Evolutionary conservation across 352 stramenopile genomes (phyloP).

Genomic region (Phytophthora macrochlamydospora): DNA sequence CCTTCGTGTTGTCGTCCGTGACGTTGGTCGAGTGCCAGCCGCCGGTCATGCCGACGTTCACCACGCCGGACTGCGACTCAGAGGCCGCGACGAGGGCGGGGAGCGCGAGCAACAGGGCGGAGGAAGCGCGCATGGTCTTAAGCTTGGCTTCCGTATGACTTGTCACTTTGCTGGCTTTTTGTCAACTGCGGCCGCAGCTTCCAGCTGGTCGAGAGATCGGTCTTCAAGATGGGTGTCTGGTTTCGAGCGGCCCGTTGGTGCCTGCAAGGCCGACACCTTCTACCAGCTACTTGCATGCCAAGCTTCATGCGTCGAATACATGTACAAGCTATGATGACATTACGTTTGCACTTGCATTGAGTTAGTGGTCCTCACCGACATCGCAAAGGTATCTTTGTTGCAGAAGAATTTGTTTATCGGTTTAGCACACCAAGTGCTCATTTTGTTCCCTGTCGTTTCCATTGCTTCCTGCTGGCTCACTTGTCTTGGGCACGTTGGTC

Average conservation of each 20-base stretch:
- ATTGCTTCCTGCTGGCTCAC: not conserved
- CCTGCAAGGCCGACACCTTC: too few species aligned
- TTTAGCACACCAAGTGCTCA: not conserved
- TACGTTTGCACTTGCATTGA: too few species aligned
- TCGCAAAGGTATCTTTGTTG: too few species aligned
- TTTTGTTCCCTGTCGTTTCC: not conserved
- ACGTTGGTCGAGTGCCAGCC: constrained; percentile 30
- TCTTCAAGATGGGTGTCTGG: too few species aligned
- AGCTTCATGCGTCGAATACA: too few species aligned
- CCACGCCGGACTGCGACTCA: constrained; percentile 3
- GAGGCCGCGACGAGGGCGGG: constrained; percentile 19
- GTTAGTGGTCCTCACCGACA: too few species aligned
- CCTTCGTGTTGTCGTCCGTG: constrained; percentile 26
- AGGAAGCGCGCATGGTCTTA: constrained; percentile 10
- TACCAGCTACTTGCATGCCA: too few species aligned
- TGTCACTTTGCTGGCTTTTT: constrained; percentile 26
- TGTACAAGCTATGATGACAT: too few species aligned
- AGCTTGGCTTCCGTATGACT: constrained; percentile 2
- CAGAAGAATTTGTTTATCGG: not conserved
- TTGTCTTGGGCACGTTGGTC: not conserved
- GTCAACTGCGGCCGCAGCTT: constrained; percentile 8
- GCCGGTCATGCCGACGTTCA: constrained; percentile 29
- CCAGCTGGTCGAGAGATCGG: not conserved
- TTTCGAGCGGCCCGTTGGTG: too few species aligned
- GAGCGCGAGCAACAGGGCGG: constrained; percentile 17